Conservation (phyloP, 2,329 filamentous ascomycete genomes). For the Calonectria henricotiae region DNA sequence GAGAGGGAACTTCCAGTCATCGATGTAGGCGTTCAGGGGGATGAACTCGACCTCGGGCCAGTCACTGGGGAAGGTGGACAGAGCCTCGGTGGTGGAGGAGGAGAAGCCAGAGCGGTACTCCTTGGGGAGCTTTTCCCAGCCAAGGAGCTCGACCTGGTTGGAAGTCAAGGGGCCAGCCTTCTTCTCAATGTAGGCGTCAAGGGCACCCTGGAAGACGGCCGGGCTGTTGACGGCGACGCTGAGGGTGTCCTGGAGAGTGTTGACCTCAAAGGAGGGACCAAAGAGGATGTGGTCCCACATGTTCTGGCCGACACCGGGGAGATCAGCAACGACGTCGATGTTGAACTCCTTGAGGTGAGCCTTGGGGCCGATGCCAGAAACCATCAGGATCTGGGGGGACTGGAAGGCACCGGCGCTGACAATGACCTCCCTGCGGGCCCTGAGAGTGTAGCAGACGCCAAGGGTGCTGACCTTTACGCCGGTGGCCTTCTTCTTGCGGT, state of each 20-base stretch:
- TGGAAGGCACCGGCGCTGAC: slow-evolving; percentile 43
- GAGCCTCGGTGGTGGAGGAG: slow-evolving; percentile 34
- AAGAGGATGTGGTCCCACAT: slow-evolving; percentile 47
- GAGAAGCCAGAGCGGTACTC: slow-evolving; percentile 44
- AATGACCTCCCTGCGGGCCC: slow-evolving; percentile 42
- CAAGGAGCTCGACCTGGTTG: slow-evolving; percentile 49
- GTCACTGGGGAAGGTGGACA: slow-evolving; percentile 36
- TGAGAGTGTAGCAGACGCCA: slow-evolving; percentile 44
- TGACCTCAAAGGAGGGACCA: slow-evolving; percentile 41
- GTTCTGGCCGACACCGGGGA: slow-evolving; percentile 46
- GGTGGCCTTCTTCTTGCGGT: slow-evolving; percentile 58
- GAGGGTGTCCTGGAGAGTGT: slow-evolving; percentile 48
- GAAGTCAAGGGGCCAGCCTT: slow-evolving; percentile 47
- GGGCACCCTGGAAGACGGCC: slow-evolving; percentile 36
- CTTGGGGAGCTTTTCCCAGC: slow-evolving; percentile 50
- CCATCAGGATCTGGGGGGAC: slow-evolving; percentile 47
- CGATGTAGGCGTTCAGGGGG: slow-evolving; percentile 44
- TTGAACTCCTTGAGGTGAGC: slow-evolving; percentile 36
- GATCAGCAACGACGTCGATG: slow-evolving; percentile 40
- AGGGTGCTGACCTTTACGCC: slow-evolving; percentile 55
- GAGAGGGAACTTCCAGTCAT: slow-evolving; percentile 45
- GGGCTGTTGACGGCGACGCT: slow-evolving; percentile 45
- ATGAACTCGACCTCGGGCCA: slow-evolving; percentile 48
- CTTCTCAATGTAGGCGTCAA: slow-evolving; percentile 40
- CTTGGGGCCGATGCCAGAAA: slow-evolving; percentile 45